Base-by-base conservation (phyloP, 1,284 basidiomycete genomes). In the Tetrapyrgos nigripes region DNA sequence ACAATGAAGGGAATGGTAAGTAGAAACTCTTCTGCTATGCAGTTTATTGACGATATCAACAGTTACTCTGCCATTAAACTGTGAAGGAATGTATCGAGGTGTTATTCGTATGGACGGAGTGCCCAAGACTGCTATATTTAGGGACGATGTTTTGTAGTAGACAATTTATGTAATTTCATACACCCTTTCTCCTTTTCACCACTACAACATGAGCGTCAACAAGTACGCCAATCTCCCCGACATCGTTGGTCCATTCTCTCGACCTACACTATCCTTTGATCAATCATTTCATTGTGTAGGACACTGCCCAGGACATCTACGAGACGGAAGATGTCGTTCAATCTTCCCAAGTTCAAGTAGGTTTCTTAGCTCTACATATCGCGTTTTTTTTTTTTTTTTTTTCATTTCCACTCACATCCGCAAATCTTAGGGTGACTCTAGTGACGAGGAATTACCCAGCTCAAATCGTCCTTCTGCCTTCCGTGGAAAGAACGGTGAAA, bases 181-280 rank as follows among this genome's bases (percentile, higher is more conserved):
- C n/a, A n/a, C n/a, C n/a, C n/a, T n/a, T n/a, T n/a, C n/a, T n/a
- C n/a, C n/a, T n/a, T n/a, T n/a, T n/a, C n/a, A 43, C 57, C 23
- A 51, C 17, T 54, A 64, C 59, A 37, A 37, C 40, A 91, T 91
- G 88, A 91, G 83, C 65, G 78, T 75, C 35, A 84, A 84, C 73
- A 97, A 97, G 72, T 97, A 96, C 69, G 88, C 92, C 4, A 88
- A 89, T 65, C 79, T 97, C 6, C 95, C 95, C 24, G 94, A 97
- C 70, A 96, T 97, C 60, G 95, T 96, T 67, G 66, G 86, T 80
- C 43, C 61, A 19, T 40, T 46, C 23, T 48, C 3, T 5, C 43
- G n/a, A n/a, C 46, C 53, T 11, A 49, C 46, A 21, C 44, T 45
- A 31, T 51, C 43, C 51, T 14, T 19, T 14, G 19, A 31, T 61